Evolutionary conservation across 805 yeast species (phyloP), one percentile per base, ranked within the genome.

Genomic region (Metschnikowia proteae): DNA sequence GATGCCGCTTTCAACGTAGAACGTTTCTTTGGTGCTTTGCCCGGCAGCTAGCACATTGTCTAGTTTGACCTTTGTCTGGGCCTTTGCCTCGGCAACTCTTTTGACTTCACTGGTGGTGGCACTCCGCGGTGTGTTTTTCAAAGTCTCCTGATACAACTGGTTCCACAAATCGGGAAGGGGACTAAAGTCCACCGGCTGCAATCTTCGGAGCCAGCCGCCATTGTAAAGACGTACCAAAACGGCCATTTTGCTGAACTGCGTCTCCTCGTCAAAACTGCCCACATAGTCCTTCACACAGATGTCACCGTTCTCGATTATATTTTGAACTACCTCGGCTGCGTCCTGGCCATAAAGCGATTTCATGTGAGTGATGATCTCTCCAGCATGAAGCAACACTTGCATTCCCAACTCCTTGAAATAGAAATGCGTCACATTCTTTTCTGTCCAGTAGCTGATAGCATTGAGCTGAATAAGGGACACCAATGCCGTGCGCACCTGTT

Each of bases 391-490:
- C 46, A 89, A 70, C 47, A 78, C 65, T 53, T 81, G 73, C 17
- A 83, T 66, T 5, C 95, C 96, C 32, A 73, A 74, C 52, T 84
- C 84, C 59, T 83, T 78, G 51, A 82, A 78, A 29, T 71, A 71
- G 63, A 90, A 89, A 58, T 68, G 77, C 0, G 78, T 71, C 42
- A 55, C 60, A 2, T 48, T 53, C 22, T 23, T 40, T 28, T 81
- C 86, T 13, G 67, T 68, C 81, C 90, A 83, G 59, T 81, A 81
- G 25, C 76, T 76, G 7, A 88, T 82, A 64, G 96, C 86, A 50
- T 86, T 80, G 53, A 88, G 71, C 65, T 92, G 97, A 36, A 91
- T 74, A 58, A 92, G 69, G 6, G 91, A 79, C 4, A 88, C 95
- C 38, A 92, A 70, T 0, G 86, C 74, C 31, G 84, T 78, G 54